These are phyloP conservation scores for Vigna mungo DNA, from an alignment of 306 rosid genomes.

Conservation along the genomic window DNA sequence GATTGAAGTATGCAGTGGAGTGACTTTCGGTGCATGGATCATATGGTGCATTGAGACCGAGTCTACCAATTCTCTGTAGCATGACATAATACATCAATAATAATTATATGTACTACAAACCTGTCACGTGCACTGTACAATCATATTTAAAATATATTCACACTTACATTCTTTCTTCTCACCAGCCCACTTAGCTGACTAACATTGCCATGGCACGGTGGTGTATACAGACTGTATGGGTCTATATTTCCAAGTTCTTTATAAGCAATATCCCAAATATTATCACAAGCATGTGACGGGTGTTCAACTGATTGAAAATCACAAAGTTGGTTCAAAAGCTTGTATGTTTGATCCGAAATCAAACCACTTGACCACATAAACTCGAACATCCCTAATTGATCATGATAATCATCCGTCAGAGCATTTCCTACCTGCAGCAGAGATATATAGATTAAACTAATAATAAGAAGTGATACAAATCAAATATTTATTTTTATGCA, in stretches of 20 bases:
- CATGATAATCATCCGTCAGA: conserved; percentile 77
- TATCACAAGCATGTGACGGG: conserved; percentile 62
- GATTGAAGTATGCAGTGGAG: conserved; percentile 74
- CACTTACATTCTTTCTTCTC: conserved; percentile 75
- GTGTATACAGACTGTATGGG: conserved; percentile 81
- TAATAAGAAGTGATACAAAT: conserved; percentile 30
- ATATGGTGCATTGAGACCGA: conserved; percentile 57
- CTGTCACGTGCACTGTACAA: background rate
- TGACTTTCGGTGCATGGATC: conserved; percentile 93
- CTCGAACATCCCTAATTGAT: conserved; percentile 77
- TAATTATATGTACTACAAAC: conserved; percentile 32
- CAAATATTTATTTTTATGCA: conserved; percentile 2
- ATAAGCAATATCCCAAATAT: conserved; percentile 53
- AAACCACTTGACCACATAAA: conserved; percentile 92
- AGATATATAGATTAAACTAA: conserved; percentile 23
- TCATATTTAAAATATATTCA: background rate
- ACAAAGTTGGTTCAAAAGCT: conserved; percentile 65
- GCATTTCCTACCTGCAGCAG: conserved; percentile 93
- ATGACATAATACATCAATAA: conserved; percentile 37
- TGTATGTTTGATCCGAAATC: conserved; percentile 88
- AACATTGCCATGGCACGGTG: conserved; percentile 57
- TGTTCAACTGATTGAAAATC: conserved; percentile 59
- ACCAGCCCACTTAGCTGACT: conserved; percentile 59
- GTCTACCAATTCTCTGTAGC: conserved; percentile 61
- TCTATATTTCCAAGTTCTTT: conserved; percentile 78